A percentile compares a stretch with the other conserved stretches of the same genome.
Conservation (phyloP, 768 basidiomycete species). For the Russula foetens region DNA sequence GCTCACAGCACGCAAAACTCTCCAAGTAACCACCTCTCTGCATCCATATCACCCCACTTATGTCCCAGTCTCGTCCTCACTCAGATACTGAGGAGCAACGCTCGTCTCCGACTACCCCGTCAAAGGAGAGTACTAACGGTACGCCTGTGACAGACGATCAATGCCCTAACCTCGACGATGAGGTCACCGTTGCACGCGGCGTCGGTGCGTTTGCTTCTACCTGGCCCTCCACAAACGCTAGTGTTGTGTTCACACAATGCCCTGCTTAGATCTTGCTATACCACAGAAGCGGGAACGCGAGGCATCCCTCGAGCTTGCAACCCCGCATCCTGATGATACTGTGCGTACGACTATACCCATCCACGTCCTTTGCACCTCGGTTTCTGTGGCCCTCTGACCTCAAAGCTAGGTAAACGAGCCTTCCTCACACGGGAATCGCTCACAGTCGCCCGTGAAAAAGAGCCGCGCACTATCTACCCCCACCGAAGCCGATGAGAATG, state of each 20-base stretch:
- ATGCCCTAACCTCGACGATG: constrained; percentile 4
- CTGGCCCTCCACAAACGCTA: neutral
- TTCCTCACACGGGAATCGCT: constrained; percentile 38
- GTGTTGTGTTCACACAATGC: neutral
- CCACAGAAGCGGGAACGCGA: constrained; percentile 63
- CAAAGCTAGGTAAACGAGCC: neutral
- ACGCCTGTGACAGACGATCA: neutral
- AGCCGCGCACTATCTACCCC: constrained; percentile 52
- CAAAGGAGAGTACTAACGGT: neutral
- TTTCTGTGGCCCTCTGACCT: neutral
- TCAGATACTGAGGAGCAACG: neutral
- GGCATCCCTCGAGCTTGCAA: constrained; percentile 61
- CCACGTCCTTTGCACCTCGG: neutral
- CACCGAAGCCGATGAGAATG: constrained; percentile 47
- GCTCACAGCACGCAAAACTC: neutral
- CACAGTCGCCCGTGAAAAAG: constrained; percentile 66
- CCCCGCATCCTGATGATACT: constrained; percentile 27
- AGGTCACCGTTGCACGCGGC: constrained; percentile 15
- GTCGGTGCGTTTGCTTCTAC: constrained; percentile 5
- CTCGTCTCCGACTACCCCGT: neutral
- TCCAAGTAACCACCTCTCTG: neutral
- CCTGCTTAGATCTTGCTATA: constrained; percentile 41
- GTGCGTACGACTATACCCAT: constrained; percentile 23
- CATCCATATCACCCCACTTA: neutral
- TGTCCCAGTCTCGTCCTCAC: constrained; percentile 7